A percentile compares a stretch with the other conserved stretches of the same genome.
Evolutionary conservation across 805 yeast species (phyloP).

Genomic region (Myxozyma udenii): DNA sequence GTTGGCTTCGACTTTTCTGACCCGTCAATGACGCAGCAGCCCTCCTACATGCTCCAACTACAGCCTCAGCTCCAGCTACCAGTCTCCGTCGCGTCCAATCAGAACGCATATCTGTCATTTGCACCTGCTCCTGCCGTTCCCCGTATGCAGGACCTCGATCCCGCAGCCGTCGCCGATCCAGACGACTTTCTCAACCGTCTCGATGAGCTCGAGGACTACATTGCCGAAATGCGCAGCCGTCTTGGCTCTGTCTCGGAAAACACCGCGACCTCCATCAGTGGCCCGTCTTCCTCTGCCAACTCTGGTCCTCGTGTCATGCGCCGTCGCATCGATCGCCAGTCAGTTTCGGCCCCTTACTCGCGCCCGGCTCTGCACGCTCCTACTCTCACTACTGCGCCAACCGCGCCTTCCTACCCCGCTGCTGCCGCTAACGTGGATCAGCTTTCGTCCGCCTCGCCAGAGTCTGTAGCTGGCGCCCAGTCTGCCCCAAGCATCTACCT

Average conservation of each 20-base stretch:
- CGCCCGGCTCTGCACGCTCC: constrained; percentile 2
- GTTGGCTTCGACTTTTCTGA: constrained; percentile 27
- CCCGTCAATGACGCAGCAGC: constrained; percentile 11
- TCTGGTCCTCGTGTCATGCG: constrained; percentile 19
- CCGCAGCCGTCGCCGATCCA: constrained; percentile 7
- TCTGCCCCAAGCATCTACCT: too few species aligned
- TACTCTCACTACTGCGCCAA: not conserved
- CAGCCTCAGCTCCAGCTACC: constrained; percentile 16
- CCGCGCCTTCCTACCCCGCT: not conserved
- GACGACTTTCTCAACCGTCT: constrained; percentile 24
- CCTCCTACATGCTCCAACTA: constrained; percentile 24
- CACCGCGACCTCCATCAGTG: not conserved
- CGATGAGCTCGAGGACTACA: constrained; percentile 26
- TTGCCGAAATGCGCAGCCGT: constrained; percentile 26
- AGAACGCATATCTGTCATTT: not conserved
- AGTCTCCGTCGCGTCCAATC: not conserved
- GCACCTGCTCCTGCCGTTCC: not conserved
- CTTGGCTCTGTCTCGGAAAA: constrained; percentile 3
- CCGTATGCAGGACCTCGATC: not conserved
- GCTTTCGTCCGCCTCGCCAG: constrained; percentile 1
- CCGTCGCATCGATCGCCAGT: constrained; percentile 26
- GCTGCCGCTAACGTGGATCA: constrained; percentile 1
- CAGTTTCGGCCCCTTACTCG: constrained; percentile 15
- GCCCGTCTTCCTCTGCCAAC: not conserved
- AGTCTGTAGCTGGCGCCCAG: not conserved